These are phyloP conservation scores for Trifolium dubium DNA, from an alignment of 306 rosid genomes.

Conservation along the genomic window DNA sequence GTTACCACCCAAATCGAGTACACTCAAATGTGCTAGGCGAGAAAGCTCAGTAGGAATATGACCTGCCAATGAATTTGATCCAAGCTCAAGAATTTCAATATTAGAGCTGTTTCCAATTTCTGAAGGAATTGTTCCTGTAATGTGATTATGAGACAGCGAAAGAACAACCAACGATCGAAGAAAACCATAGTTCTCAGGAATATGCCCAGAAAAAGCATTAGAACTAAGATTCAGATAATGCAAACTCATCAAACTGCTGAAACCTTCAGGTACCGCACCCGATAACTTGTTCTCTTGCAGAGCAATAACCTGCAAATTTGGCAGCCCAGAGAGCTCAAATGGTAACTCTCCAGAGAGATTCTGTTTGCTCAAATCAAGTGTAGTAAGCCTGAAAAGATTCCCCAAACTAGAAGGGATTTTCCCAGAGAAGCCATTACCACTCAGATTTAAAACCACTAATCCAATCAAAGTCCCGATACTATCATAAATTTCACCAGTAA, in stretches of 20 bases:
- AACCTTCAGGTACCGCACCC: conserved; percentile 89
- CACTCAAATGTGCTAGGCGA: conserved; percentile 59
- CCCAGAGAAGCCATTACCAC: conserved; percentile 79
- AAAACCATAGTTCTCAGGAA: conserved; percentile 85
- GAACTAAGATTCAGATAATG: conserved; percentile 73
- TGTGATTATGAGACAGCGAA: conserved; percentile 71
- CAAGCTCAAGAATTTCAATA: conserved; percentile 66
- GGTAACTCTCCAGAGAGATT: conserved; percentile 88
- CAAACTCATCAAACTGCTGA: conserved; percentile 85
- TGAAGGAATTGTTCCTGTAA: conserved; percentile 65
- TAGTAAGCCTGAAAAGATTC: conserved; percentile 76
- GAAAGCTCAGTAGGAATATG: conserved; percentile 71
- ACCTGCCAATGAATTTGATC: conserved; percentile 63
- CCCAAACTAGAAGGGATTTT: conserved; percentile 74
- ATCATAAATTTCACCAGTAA: conserved; percentile 58
- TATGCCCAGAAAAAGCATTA: conserved; percentile 70
- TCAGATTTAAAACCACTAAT: conserved; percentile 71
- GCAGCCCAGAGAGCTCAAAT: conserved; percentile 84
- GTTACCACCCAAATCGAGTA: conserved; percentile 77
- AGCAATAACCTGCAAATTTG: conserved; percentile 78
- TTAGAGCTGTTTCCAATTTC: conserved; percentile 82
- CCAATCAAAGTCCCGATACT: conserved; percentile 65
- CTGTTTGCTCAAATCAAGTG: conserved; percentile 83
- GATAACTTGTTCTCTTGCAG: conserved; percentile 75
- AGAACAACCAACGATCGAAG: conserved; percentile 70